Percentiles rank a stretch among this genome's conserved stretches.
phyloP scores from a whole-genome alignment of 805 yeast genomes.

The Teunomyces pallodes region DNA sequence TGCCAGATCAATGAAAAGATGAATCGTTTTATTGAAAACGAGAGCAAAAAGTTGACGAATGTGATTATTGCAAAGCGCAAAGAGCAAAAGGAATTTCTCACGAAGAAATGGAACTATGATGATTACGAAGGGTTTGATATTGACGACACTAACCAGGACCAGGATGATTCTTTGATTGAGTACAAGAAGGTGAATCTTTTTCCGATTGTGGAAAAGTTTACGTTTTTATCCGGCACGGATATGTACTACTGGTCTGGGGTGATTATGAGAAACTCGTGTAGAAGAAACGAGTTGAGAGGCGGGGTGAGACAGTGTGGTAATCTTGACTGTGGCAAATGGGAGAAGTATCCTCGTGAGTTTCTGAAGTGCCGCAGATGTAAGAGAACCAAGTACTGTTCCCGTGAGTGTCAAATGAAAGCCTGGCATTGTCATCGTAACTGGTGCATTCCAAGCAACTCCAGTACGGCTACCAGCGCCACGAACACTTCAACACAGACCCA shows the following conservation, averaged over 20 bases:
- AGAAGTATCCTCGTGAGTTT: slow-evolving; percentile 82
- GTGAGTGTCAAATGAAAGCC: slow-evolving; percentile 86
- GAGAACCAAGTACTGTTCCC: slow-evolving; percentile 90
- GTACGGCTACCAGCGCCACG: slow-evolving; percentile 21
- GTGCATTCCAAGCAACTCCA: slow-evolving; percentile 62
- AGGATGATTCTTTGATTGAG: slow-evolving; percentile 42
- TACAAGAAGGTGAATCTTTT: slow-evolving; percentile 64
- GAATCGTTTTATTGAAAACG: slow-evolving; percentile 28
- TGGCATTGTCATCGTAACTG: slow-evolving; percentile 94
- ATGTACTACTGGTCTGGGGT: slow-evolving; percentile 96
- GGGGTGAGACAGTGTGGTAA: slow-evolving; percentile 95
- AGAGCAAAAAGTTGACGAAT: slow-evolving; percentile 28
- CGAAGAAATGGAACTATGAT: slow-evolving; percentile 40
- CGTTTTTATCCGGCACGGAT: slow-evolving; percentile 69
- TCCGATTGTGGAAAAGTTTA: slow-evolving; percentile 89
- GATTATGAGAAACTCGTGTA: slow-evolving; percentile 93
- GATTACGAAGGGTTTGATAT: slow-evolving; percentile 39
- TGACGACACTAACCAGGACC: slow-evolving; percentile 33
- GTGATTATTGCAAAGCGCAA: slow-evolving; percentile 33
- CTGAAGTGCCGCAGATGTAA: slow-evolving; percentile 94
- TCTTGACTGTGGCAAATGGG: slow-evolving; percentile 94
- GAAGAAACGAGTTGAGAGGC: slow-evolving; percentile 81
- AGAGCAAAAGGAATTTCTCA: slow-evolving; percentile 29
- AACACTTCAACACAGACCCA: slow-evolving; percentile 9
- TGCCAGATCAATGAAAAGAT: slow-evolving; percentile 32